A percentile compares a stretch with the other conserved stretches of the same genome.
These are phyloP conservation scores for Lunularia cruciata DNA, from an alignment of 225 moss, liverwort and hornwort genomes.

Conservation along the genomic window DNA sequence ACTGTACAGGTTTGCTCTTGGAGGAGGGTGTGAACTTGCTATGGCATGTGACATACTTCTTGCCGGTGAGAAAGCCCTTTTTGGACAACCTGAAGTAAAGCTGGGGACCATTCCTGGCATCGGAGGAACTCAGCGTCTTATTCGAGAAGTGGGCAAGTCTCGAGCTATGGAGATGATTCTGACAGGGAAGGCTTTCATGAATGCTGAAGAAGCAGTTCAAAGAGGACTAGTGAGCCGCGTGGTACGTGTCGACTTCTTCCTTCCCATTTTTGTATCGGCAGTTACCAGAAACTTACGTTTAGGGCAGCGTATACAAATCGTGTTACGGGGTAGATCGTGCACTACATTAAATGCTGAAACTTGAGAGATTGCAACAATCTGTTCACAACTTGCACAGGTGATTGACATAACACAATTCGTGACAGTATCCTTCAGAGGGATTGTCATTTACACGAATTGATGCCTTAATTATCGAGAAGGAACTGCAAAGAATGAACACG, in stretches of 20 bases:
- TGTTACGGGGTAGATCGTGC: too few relatives aligned
- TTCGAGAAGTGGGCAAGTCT: constrained; percentile 91
- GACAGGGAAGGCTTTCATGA: constrained; percentile 84
- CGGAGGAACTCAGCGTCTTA: constrained; percentile 92
- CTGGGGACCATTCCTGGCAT: constrained; percentile 88
- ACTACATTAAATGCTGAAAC: not conserved
- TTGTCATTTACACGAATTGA: too few relatives aligned
- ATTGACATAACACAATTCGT: too few relatives aligned
- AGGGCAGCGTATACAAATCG: too few relatives aligned
- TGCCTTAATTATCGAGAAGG: too few relatives aligned
- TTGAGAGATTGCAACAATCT: too few relatives aligned
- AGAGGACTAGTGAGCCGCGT: constrained; percentile 84
- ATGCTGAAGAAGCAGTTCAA: constrained; percentile 77
- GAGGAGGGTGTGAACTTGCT: constrained; percentile 96
- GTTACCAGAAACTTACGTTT: too few relatives aligned
- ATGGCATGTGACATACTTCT: constrained; percentile 91
- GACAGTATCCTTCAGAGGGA: too few relatives aligned
- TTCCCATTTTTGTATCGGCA: too few relatives aligned
- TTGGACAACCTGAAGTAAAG: constrained; percentile 91
- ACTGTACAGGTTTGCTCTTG: constrained; percentile 70
- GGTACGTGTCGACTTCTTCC: constrained; percentile 40
- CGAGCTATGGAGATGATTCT: constrained; percentile 98
- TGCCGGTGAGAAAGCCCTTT: constrained; percentile 87
- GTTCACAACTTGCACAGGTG: too few relatives aligned
- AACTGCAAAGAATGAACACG: too few relatives aligned